Evolutionary conservation across 163 green algal genomes (phyloP), one percentile per base, ranked within the genome.

Genomic region (Scenedesmus sp.): DNA sequence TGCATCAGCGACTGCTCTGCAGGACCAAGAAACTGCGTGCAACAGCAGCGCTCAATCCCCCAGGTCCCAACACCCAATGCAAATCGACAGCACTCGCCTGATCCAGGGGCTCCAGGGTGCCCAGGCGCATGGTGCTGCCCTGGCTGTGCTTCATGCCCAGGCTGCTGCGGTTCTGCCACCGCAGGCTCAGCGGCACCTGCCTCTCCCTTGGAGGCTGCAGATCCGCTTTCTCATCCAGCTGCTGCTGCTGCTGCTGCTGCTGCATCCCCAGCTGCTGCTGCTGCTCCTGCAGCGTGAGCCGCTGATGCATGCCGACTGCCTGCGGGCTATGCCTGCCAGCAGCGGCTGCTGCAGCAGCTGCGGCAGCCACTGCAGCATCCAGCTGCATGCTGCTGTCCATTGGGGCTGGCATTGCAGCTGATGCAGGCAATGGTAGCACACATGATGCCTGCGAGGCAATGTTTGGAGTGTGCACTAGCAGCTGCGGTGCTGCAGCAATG

Each of bases 181-280:
- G 18, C 57, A 64, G n/a, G 57, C 6, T 34, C 59, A 12, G 57
- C 18, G 52, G 81, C 54, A 86, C 3, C 57, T 86, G 82, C 82
- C 52, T 10, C 62, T 5, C 62, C 62, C 62, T 20, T 10, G 9
- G 82, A 18, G 55, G 82, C 82, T 87, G 82, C 82, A 73, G 55
- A 56, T 55, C 18, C 16, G 59, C 59, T 60, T 57, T 56, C n/a
- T 88, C 16, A 34, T 79, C 56, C 59, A 62, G 84, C 59, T 77
- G 76, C 76, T 84, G 76, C 59, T 87, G 82, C 55, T 87, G 52
- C 81, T 86, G 81, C 81, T 59, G 81, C 82, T 87, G 82, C 82
- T 73, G 55, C 13, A 52, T 4, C 2, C 23, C 52, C 15, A 67
- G 82, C 52, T 67, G 82, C 82, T 87, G 82, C 8, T 88, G 83